Percentiles rank a stretch among this genome's conserved stretches.
These are phyloP conservation scores for Coniochaeta sp. DNA, from an alignment of 2,329 filamentous ascomycete species.

Conservation along the genomic window DNA sequence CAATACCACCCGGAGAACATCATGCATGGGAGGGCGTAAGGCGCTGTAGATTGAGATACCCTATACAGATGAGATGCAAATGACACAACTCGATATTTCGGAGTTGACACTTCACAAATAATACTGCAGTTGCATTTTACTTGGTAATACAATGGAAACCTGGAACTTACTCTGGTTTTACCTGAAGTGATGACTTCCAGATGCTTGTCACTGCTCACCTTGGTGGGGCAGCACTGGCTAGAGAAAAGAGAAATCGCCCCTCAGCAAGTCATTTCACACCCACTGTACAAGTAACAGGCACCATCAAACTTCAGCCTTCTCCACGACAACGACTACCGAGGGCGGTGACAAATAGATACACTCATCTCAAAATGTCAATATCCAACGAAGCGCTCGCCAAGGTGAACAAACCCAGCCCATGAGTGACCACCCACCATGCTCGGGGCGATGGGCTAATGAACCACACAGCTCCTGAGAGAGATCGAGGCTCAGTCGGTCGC, in stretches of 20 bases:
- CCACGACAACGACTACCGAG: neutral
- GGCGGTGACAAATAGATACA: neutral
- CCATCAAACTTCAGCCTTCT: neutral
- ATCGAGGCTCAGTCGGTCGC: conserved; percentile 85
- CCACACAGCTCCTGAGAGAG: conserved; percentile 77
- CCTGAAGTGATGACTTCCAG: too few species aligned
- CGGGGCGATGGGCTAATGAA: too few species aligned
- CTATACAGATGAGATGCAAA: neutral
- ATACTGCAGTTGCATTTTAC: neutral
- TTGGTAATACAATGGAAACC: neutral
- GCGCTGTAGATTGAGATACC: neutral
- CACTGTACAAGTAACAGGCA: neutral
- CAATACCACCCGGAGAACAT: neutral
- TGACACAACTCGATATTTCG: neutral
- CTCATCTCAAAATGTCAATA: conserved; percentile 65
- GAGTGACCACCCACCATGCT: too few species aligned
- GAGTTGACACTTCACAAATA: neutral
- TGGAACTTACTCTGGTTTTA: too few species aligned
- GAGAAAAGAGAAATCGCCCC: neutral
- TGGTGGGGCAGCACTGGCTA: neutral
- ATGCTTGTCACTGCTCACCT: neutral
- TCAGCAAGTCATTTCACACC: neutral
- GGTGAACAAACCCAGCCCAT: conserved; percentile 43
- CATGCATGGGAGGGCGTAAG: neutral
- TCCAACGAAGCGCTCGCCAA: conserved; percentile 91